Conservation (phyloP, 768 basidiomycete genomes). For the Amanita subjunquillea region DNA sequence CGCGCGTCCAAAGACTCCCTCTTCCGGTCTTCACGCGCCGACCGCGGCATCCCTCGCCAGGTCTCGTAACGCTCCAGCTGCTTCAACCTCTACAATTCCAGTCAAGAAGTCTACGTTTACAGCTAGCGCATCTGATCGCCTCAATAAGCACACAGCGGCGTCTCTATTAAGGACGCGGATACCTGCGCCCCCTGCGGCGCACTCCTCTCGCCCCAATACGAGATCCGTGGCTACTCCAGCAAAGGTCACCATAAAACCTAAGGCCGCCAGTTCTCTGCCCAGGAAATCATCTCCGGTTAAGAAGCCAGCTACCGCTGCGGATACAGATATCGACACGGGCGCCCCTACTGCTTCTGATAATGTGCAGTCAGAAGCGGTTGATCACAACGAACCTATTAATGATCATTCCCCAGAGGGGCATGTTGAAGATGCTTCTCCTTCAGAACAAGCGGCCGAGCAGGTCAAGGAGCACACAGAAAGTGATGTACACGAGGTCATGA, state of each 20-base stretch:
- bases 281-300: conserved; percentile 14
- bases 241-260: conserved; percentile 15
- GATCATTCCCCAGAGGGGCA: neutral
- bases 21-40: conserved; percentile 65
- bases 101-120: conserved; percentile 45
- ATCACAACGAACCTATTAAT: neutral
- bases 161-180: conserved; percentile 53
- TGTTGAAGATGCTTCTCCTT: neutral
- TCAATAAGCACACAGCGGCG: conserved; percentile 79
- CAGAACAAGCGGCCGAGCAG: neutral
- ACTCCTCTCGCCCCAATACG: conserved; percentile 16
- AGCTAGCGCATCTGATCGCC: conserved; percentile 46
- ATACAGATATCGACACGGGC: conserved; percentile 5
- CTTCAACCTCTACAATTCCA: conserved; percentile 31
- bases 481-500: neutral
- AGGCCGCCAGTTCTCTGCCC: conserved; percentile 9
- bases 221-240: conserved; percentile 16
- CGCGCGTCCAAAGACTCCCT: conserved; percentile 49
- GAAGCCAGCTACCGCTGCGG: conserved; percentile 11
- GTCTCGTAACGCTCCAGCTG: conserved; percentile 40
- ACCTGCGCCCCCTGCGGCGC: conserved; percentile 21
- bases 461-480: neutral
- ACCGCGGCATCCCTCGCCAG: conserved; percentile 76
- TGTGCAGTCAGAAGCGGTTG: neutral
- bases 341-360: neutral